A percentile compares a stretch with the other conserved stretches of the same genome.
Evolutionary conservation across 2,329 filamentous ascomycete species (phyloP).

Genomic region (Aspergillus felis): DNA sequence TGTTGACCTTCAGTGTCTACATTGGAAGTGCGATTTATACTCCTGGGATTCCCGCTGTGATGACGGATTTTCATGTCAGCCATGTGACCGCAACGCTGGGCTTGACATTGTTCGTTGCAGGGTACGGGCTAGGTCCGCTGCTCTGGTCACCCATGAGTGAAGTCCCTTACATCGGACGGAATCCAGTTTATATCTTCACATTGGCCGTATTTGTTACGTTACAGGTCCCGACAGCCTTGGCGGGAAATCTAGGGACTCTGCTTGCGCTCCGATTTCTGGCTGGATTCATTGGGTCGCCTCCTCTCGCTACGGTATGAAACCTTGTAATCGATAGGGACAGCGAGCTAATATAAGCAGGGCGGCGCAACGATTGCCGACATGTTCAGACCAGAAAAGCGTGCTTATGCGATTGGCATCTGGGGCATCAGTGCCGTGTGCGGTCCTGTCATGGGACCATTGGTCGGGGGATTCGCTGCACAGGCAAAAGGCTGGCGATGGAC

Average conservation of each 20-base stretch:
- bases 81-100: conserved; percentile 33
- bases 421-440: too few relatives aligned
- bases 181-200: conserved; percentile 46
- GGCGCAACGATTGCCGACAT: conserved; percentile 42
- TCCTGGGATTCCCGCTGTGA: conserved; percentile 39
- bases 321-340: too few relatives aligned
- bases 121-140: conserved; percentile 48
- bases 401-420: too few relatives aligned
- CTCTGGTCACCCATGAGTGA: conserved; percentile 43
- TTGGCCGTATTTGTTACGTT: conserved; percentile 48
- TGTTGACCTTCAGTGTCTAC: conserved; percentile 50
- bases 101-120: conserved; percentile 47
- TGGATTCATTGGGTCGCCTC: conserved; percentile 47
- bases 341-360: conserved; percentile 14
- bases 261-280: conserved; percentile 50
- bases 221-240: conserved; percentile 43
- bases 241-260: conserved; percentile 48
- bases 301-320: conserved; percentile 31
- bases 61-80: conserved; percentile 43
- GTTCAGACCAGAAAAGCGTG: conserved; percentile 33
- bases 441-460: conserved; percentile 32
- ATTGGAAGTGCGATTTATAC: conserved; percentile 49
- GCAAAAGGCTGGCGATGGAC: conserved; percentile 40
- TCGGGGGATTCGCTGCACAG: conserved; percentile 41
- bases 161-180: conserved; percentile 48